Conservation (phyloP, 176 grass and related monocot species). For the Phoenix roebelenii region DNA sequence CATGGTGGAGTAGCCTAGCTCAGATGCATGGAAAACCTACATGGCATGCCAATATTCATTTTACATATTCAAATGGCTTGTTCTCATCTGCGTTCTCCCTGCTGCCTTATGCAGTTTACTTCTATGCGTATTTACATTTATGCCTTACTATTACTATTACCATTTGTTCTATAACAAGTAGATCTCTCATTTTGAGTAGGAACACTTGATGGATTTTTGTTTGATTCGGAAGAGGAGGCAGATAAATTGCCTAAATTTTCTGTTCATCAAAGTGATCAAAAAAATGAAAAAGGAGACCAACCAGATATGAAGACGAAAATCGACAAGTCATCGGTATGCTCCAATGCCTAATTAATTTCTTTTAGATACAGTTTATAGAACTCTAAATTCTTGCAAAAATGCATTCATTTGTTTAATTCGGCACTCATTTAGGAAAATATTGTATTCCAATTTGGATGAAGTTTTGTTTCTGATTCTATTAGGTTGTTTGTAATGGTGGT, state of each 20-base stretch:
- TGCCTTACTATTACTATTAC: too few species aligned
- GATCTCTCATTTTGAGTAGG: neutral
- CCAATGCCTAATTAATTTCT: constrained; percentile 5
- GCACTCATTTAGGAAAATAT: neutral
- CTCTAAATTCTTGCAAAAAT: neutral
- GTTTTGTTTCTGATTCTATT: too few species aligned
- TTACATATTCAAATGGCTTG: too few species aligned
- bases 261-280: constrained; percentile 45
- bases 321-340: constrained; percentile 34
- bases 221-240: constrained; percentile 7
- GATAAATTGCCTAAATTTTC: constrained; percentile 36
- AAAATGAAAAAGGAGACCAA: constrained; percentile 60
- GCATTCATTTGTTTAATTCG: neutral
- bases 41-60: constrained; percentile 28
- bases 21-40: neutral
- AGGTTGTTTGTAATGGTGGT: too few species aligned
- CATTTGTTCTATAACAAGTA: too few species aligned
- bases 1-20: constrained; percentile 1
- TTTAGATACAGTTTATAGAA: constrained; percentile 3
- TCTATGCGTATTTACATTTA: too few species aligned
- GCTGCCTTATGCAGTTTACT: too few species aligned
- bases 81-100: too few species aligned
- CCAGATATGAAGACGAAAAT: constrained; percentile 44
- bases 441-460: too few species aligned
- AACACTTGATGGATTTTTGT: constrained; percentile 80